phyloP scores from a whole-genome alignment of 805 yeast genomes.

The Saccharomycopsis oosterbeekiorum region DNA sequence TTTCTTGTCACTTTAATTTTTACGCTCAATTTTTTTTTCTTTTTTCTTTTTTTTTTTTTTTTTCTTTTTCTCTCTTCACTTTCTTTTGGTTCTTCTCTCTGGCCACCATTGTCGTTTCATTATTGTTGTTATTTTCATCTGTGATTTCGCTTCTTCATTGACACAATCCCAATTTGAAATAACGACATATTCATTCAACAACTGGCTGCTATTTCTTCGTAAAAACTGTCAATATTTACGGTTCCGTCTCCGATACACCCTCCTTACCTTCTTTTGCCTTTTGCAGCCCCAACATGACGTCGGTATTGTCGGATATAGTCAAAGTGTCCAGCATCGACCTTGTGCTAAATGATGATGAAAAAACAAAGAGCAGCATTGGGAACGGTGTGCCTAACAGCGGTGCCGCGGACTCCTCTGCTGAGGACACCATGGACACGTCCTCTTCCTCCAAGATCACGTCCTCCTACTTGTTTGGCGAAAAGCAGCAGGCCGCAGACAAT shows the following conservation, averaged over 20 bases:
- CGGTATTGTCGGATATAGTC: neutral
- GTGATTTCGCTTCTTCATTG: neutral
- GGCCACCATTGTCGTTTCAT: neutral
- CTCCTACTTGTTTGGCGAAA: neutral
- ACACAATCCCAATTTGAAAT: neutral
- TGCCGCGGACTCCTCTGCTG: neutral
- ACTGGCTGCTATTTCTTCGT: neutral
- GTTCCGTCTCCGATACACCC: neutral
- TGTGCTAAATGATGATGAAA: neutral
- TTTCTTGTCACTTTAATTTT: neutral
- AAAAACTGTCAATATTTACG: neutral
- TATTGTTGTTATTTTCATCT: conserved; percentile 1
- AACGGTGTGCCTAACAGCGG: neutral
- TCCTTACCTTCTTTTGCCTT: neutral
- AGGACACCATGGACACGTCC: neutral
- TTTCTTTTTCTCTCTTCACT: neutral
- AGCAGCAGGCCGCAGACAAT: neutral
- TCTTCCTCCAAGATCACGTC: neutral
- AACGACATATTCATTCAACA: neutral
- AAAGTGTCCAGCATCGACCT: neutral
- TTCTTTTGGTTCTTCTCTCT: neutral
- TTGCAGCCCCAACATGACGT: neutral
- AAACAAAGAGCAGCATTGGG: neutral
- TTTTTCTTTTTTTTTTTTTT: neutral
- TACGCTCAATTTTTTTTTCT: neutral